Conservation (phyloP, 2,329 filamentous ascomycete species). For the Orbilia oligospora region DNA sequence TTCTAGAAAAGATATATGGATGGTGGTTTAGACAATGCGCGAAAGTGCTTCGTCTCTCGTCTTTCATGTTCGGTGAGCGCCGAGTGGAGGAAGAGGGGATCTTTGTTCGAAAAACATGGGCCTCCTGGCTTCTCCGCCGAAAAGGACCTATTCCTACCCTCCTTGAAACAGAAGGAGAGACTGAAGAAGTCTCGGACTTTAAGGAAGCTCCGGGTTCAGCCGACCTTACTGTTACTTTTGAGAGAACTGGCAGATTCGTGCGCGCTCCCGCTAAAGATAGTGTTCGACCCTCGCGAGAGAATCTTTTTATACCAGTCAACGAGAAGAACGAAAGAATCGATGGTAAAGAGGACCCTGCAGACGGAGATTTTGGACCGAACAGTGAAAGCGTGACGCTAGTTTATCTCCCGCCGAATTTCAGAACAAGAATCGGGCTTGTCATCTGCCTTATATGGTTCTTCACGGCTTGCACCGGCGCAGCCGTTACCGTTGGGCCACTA, state of each 20-base stretch:
- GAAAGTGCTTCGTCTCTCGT: constrained; percentile 82
- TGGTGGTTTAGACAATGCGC: constrained; percentile 98
- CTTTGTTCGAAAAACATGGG: constrained; percentile 75
- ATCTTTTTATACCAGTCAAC: constrained; percentile 83
- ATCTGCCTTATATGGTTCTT: constrained; percentile 94
- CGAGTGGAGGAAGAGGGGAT: constrained; percentile 84
- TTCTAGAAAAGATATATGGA: constrained; percentile 85
- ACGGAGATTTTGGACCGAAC: constrained; percentile 75
- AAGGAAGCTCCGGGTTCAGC: constrained; percentile 25
- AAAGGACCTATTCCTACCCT: constrained; percentile 66
- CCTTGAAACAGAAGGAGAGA: constrained; percentile 27
- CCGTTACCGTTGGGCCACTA: constrained; percentile 87
- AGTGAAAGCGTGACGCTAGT: constrained; percentile 78
- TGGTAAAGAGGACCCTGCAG: constrained; percentile 71
- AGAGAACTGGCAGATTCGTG: constrained; percentile 84
- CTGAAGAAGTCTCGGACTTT: constrained; percentile 11
- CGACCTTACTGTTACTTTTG: constrained; percentile 70
- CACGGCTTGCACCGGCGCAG: constrained; percentile 86
- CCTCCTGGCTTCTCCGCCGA: constrained; percentile 66
- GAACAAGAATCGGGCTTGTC: constrained; percentile 83
- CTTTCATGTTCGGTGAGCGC: constrained; percentile 92
- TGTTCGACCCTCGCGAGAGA: constrained; percentile 86
- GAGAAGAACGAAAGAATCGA: constrained; percentile 77
- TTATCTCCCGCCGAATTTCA: constrained; percentile 88
- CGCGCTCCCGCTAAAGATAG: constrained; percentile 95